phyloP scores from a whole-genome alignment of 495 filamentous ascomycete species.

The Aspergillus haitiensis region DNA sequence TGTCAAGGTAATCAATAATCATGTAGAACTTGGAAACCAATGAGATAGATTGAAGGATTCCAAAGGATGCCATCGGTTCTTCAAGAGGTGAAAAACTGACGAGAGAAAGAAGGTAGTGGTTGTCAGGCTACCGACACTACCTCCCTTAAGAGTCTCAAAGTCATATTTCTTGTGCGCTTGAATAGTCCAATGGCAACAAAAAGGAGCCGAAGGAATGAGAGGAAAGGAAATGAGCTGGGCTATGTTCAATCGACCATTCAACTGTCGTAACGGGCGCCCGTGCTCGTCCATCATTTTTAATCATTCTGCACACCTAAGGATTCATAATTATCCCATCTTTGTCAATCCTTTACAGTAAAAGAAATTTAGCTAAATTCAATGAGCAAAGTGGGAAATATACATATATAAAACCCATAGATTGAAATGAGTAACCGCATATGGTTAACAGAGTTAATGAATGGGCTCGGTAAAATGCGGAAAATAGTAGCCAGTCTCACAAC shows the following conservation, averaged over 20 bases:
- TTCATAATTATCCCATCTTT: not conserved
- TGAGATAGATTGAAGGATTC: not conserved
- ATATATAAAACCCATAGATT: no score
- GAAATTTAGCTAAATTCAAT: no score
- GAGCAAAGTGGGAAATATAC: no score
- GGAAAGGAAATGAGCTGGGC: not conserved
- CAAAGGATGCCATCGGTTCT: not conserved
- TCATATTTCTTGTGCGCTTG: not conserved
- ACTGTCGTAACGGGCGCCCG: constrained; percentile 2
- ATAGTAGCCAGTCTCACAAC: not conserved
- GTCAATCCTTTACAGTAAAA: no score
- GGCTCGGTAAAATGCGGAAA: constrained; percentile 12
- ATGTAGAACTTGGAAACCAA: constrained; percentile 3
- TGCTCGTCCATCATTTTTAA: constrained; percentile 6
- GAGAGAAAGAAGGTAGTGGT: no score
- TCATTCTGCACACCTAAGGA: not conserved
- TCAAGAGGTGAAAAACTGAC: not conserved
- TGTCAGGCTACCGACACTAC: no score
- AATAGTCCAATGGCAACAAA: no score
- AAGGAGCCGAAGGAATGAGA: not conserved
- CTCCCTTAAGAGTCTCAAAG: not conserved
- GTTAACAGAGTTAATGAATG: not conserved
- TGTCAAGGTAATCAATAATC: not conserved
- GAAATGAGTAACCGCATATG: no score
- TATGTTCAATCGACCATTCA: constrained; percentile 14